Evolutionary conservation across 2,329 filamentous ascomycete genomes (phyloP), one percentile per base, ranked within the genome.

Genomic region (Nigrospora osmanthi): DNA sequence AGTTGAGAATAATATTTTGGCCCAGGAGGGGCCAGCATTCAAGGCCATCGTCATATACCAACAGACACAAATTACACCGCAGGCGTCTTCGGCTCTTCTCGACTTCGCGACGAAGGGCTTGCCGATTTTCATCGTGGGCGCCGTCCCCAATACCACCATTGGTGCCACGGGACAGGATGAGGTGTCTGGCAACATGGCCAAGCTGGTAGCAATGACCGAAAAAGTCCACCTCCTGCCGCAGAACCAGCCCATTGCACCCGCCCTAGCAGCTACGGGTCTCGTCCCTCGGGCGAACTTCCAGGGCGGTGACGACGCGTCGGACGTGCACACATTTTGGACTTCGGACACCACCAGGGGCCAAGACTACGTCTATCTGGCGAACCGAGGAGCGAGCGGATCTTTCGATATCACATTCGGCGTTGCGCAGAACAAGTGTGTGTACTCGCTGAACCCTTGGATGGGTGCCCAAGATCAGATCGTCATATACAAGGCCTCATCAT

Each of bases 71-170:
- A 54, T 56, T 19, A 50, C 47, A 2, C 42, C 49, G 3, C 32
- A 37, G 2, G 48, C 49, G 6, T 50, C 52, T 4, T 38, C 49
- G 11, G 49, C 49, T 3, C 41, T 57, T 1, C 14, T 54, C 9
- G 37, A 40, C 3, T 45, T 59, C 38, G 54, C 55, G 2, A 12
- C 35, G 12, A 47, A 45, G 3, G 52, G 52, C 0, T 45, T 58
- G 36, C 52, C 57, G 11, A 52, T 56, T 15, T 46, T 56, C 41
- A 35, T 58, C 28, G 50, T 58, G 14, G 49, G 47, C 32, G 13
- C 42, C 23, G 16, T 40, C 14, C 38, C 35, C 2, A 40, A 47
- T 37, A 44, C n/a, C 13, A 47, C 45, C 5, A 16, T 47, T 10
- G 45, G 45, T 14, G 16, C 15, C 16, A 40, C 19, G 13, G 45